Evolutionary conservation across 2,329 filamentous ascomycete species (phyloP).

Genomic region (Tolypocladium ophioglossoides): DNA sequence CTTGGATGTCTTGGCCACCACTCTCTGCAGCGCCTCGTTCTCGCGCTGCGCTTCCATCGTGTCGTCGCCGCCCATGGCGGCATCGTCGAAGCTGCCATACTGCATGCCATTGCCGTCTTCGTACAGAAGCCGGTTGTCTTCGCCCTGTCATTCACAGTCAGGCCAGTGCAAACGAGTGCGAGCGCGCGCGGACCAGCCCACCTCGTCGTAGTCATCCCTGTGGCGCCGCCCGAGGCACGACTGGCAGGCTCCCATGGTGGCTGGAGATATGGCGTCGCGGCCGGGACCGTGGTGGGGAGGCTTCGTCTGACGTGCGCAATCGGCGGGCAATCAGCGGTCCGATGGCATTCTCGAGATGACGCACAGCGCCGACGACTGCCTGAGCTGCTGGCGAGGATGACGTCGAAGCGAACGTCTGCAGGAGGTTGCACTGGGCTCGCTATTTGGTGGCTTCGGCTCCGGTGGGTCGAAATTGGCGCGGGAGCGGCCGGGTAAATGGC

Average conservation of each 20-base stretch:
- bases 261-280: not conserved
- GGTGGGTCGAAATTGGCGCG: conserved; percentile 5
- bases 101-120: conserved; percentile 48
- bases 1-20: conserved; percentile 55
- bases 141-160: conserved; percentile 29
- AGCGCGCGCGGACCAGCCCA: conserved; percentile 18
- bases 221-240: conserved; percentile 47
- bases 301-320: not conserved
- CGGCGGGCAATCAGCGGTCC: too few relatives aligned
- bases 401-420: not conserved
- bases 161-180: not conserved
- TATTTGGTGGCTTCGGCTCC: not conserved
- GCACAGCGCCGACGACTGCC: not conserved
- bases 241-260: conserved; percentile 47
- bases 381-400: not conserved
- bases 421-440: not conserved
- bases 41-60: conserved; percentile 53
- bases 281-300: not conserved
- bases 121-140: conserved; percentile 48
- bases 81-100: conserved; percentile 53
- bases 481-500: conserved; percentile 13
- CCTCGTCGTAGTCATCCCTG: conserved; percentile 44
- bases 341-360: not conserved
- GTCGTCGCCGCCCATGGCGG: conserved; percentile 43
- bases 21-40: conserved; percentile 52